Conservation (phyloP, 352 stramenopile genomes). For the Saprolegnia diclina region DNA sequence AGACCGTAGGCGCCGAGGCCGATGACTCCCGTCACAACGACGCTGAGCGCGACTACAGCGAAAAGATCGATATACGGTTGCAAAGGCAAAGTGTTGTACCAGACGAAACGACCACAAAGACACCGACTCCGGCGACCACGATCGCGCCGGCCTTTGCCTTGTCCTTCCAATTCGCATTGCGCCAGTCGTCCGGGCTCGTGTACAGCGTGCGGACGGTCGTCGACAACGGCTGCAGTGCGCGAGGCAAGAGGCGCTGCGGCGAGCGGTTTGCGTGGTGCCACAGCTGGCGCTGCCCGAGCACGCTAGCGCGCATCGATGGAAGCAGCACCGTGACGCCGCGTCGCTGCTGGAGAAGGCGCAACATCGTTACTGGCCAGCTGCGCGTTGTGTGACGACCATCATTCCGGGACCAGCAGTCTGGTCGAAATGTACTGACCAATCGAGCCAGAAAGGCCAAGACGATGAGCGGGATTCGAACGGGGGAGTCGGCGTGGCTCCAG, state of each 20-base stretch:
- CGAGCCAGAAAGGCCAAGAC: not conserved
- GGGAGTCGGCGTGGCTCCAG: conserved; percentile 69
- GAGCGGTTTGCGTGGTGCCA: not conserved
- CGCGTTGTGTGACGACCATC: not conserved
- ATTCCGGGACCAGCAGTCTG: not conserved
- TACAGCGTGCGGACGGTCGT: not conserved
- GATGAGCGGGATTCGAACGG: conserved; percentile 12
- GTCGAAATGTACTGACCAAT: not conserved
- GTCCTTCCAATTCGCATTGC: conserved; percentile 5
- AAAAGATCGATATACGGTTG: not conserved
- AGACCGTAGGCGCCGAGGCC: conserved; percentile 22
- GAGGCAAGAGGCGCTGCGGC: no score
- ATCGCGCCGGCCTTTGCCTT: conserved; percentile 18
- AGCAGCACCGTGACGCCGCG: no score
- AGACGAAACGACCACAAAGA: conserved; percentile 13
- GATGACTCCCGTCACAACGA: conserved; percentile 8
- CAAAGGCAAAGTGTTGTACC: not conserved
- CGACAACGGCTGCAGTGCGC: not conserved
- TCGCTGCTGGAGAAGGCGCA: not conserved
- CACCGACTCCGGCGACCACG: conserved; percentile 8
- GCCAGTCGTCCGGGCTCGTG: conserved; percentile 17
- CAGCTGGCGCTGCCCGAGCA: not conserved
- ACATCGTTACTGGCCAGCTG: not conserved
- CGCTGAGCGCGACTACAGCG: conserved; percentile 3
- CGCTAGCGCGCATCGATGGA: not conserved